These are phyloP conservation scores for Wickerhamomyces pijperi DNA, from an alignment of 805 yeast species.

Conservation along the genomic window DNA sequence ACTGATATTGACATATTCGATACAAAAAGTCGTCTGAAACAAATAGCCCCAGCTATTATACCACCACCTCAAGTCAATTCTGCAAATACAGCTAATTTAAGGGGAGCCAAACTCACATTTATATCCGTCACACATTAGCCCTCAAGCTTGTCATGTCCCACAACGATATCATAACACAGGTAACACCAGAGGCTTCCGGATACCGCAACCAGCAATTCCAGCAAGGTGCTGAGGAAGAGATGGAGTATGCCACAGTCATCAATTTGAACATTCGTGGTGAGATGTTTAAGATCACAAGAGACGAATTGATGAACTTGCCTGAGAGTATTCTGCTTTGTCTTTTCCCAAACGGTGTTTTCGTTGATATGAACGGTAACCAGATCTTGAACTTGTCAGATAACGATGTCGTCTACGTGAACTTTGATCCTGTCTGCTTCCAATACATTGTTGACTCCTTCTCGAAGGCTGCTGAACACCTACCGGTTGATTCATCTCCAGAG, in stretches of 20 bases:
- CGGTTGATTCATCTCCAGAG: constrained; percentile 27
- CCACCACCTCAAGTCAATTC: no score
- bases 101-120: no score
- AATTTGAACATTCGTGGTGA: constrained; percentile 69
- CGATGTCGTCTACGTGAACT: constrained; percentile 73
- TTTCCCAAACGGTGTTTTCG: constrained; percentile 83
- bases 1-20: no score
- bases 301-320: constrained; percentile 84
- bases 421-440: constrained; percentile 76
- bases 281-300: constrained; percentile 68
- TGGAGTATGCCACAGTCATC: constrained; percentile 48
- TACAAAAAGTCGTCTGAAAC: no score
- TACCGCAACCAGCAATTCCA: constrained; percentile 4
- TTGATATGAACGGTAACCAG: constrained; percentile 66
- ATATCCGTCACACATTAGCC: no score
- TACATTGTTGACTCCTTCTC: constrained; percentile 69
- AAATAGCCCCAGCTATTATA: no score
- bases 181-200: constrained; percentile 28
- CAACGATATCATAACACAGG: constrained; percentile 57
- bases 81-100: no score
- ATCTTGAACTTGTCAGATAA: constrained; percentile 71
- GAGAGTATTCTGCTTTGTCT: constrained; percentile 80
- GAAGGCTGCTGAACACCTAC: constrained; percentile 52
- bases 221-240: constrained; percentile 16
- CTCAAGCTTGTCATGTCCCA: constrained; percentile 12